Evolutionary conservation across 768 basidiomycete species (phyloP).

Genomic region (Calocera viscosa): DNA sequence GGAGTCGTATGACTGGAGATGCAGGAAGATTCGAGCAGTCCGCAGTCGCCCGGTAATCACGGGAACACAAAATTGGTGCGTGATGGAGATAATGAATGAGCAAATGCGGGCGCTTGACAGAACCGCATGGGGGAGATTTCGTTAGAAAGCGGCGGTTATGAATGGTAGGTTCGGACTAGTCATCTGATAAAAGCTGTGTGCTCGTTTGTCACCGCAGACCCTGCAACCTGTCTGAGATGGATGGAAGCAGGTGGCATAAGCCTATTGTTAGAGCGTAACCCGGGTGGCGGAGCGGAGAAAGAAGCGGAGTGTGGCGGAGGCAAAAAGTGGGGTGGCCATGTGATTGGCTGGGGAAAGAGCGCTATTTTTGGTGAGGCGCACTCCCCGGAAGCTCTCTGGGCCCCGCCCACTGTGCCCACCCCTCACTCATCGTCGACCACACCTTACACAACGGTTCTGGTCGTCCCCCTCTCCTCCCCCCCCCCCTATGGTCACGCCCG

Average conservation of each 20-base stretch:
- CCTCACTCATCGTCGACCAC: neutral
- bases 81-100: neutral
- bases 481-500: neutral
- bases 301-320: neutral
- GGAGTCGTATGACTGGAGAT: no score
- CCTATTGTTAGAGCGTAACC: neutral
- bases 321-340: neutral
- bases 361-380: conserved; percentile 9
- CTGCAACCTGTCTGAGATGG: neutral
- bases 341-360: conserved; percentile 5
- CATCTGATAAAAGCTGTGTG: neutral
- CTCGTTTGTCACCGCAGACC: neutral
- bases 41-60: neutral
- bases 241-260: neutral
- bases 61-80: neutral
- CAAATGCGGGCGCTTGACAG: neutral
- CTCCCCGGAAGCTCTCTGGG: neutral
- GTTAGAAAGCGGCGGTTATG: neutral
- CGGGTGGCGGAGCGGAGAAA: neutral
- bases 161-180: neutral
- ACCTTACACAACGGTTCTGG: neutral
- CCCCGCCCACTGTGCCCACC: neutral
- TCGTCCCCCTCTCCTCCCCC: neutral
- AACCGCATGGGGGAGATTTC: neutral
- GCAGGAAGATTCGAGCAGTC: neutral